Evolutionary conservation across 257 asterid genomes (phyloP).

Genomic region (Perilla frutescens): DNA sequence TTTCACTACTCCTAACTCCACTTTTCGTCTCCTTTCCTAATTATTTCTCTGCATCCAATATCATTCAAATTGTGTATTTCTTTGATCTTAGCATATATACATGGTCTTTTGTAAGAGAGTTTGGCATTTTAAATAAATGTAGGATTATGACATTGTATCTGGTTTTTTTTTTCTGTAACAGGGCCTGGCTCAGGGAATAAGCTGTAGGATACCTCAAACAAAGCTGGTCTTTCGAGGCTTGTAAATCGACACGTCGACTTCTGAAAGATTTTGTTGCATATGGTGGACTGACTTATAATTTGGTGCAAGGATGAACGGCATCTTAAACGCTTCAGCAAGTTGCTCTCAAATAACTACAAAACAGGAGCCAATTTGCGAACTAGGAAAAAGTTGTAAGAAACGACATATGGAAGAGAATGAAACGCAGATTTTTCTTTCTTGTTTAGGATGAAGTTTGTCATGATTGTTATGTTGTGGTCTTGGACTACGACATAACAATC

Average conservation of each 20-base stretch:
- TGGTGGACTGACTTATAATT: neutral
- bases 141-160: neutral
- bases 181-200: neutral
- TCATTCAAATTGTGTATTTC: neutral
- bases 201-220: neutral
- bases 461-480: too few species aligned
- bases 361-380: neutral
- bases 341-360: too few species aligned
- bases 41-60: neutral
- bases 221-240: neutral
- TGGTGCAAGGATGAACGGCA: neutral
- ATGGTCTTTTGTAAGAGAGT: neutral
- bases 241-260: neutral
- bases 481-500: too few species aligned
- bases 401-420: neutral
- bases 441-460: neutral
- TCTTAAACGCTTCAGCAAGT: neutral
- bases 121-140: neutral
- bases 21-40: neutral
- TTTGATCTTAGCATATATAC: neutral
- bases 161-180: constrained; percentile 8
- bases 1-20: neutral
- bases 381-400: neutral
- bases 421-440: neutral
- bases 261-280: neutral